Conservation (phyloP, 2,329 filamentous ascomycete genomes). For the Aspergillus ochraceoroseus region DNA sequence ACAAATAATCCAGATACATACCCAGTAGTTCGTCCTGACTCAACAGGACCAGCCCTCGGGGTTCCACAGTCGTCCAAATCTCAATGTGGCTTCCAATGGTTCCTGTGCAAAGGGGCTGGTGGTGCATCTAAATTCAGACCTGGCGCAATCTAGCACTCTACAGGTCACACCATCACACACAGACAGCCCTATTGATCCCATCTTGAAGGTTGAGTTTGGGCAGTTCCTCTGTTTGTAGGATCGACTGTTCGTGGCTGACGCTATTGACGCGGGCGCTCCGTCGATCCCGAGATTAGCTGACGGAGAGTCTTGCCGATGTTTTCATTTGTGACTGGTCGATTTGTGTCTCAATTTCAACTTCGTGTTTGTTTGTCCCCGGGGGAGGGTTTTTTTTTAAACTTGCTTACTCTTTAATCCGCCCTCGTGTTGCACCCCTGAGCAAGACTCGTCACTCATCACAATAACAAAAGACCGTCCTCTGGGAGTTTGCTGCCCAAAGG, state of each 20-base stretch:
- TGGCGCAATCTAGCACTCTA: too few species aligned
- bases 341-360: not conserved
- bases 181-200: not conserved
- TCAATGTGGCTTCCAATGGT: slow-evolving; percentile 13
- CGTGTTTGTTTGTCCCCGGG: not conserved
- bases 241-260: slow-evolving; percentile 4
- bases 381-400: not conserved
- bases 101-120: not conserved
- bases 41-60: not conserved
- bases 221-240: slow-evolving; percentile 5
- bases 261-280: slow-evolving; percentile 11
- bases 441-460: not conserved
- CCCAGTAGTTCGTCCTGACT: not conserved
- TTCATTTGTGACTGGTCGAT: slow-evolving; percentile 8
- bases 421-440: slow-evolving; percentile 1
- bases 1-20: not conserved
- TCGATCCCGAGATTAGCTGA: slow-evolving; percentile 10
- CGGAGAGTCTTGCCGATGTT: not conserved
- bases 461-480: not conserved
- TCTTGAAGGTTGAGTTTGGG: slow-evolving; percentile 1
- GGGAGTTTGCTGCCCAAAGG: not conserved
- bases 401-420: not conserved
- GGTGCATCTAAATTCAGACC: not conserved
- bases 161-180: too few species aligned
- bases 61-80: slow-evolving; percentile 3